Percentiles rank a stretch among this genome's conserved stretches.
Conservation (phyloP, 2,329 filamentous ascomycete species). For the Alternaria gansuensis region DNA sequence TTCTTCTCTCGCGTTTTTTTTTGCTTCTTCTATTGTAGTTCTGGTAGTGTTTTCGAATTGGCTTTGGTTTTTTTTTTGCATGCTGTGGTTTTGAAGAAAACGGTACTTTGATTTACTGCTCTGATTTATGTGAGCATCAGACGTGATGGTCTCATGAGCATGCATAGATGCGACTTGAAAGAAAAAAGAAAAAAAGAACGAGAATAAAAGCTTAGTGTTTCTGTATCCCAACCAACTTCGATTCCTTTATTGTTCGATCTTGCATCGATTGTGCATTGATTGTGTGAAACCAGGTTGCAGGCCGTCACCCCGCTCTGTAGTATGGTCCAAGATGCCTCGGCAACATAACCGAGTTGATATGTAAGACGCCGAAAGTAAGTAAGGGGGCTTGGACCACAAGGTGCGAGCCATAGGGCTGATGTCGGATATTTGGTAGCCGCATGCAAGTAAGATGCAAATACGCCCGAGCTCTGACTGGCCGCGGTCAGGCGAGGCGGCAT, state of each 20-base stretch:
- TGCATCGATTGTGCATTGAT: not conserved
- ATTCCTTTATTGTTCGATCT: conserved; percentile 1
- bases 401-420: conserved; percentile 10
- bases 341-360: not conserved
- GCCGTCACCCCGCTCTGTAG: conserved; percentile 5
- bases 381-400: conserved; percentile 15
- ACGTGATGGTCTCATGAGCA: conserved; percentile 1
- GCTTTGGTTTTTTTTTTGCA: not conserved
- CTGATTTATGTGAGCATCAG: not conserved
- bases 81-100: not conserved
- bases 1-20: not conserved
- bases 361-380: conserved; percentile 4
- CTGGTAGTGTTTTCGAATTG: not conserved
- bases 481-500: not conserved
- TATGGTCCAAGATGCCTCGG: conserved; percentile 5
- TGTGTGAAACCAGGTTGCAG: not conserved
- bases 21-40: not conserved
- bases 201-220: conserved; percentile 1
- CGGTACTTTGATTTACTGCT: not conserved
- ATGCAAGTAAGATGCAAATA: conserved; percentile 16
- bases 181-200: not conserved
- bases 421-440: conserved; percentile 6
- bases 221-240: not conserved
- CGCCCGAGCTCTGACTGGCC: not conserved
- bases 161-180: not conserved